phyloP scores from a whole-genome alignment of 371 early-diverging fungal species.

The Conidiobolus incongruus region DNA sequence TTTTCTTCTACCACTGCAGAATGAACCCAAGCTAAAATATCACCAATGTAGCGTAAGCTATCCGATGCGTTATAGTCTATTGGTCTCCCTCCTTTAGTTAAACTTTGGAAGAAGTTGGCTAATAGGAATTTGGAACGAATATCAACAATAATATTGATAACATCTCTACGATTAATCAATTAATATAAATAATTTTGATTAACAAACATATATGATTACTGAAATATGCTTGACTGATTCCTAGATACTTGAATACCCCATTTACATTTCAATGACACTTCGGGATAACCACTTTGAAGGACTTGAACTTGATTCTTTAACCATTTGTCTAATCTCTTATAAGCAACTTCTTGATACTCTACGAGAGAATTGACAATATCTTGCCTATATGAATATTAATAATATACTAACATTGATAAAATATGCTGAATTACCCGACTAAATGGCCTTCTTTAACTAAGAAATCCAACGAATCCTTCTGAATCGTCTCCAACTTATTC shows the following conservation, averaged over 20 bases:
- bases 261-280: too few relatives aligned
- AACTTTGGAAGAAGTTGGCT: conserved; percentile 48
- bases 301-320: too few relatives aligned
- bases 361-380: too few relatives aligned
- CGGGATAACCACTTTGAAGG: too few relatives aligned
- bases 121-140: conserved; percentile 12
- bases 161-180: not conserved
- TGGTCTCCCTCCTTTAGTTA: conserved; percentile 72
- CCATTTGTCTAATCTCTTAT: too few relatives aligned
- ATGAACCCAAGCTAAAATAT: conserved; percentile 91
- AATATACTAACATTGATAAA: not conserved
- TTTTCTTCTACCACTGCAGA: conserved; percentile 28
- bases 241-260: too few relatives aligned
- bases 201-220: not conserved
- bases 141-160: not conserved
- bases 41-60: conserved; percentile 72
- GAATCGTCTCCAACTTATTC: not conserved
- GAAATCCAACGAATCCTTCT: not conserved
- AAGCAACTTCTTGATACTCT: too few relatives aligned
- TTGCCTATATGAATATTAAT: too few relatives aligned
- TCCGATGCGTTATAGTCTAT: conserved; percentile 85
- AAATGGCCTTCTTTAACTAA: not conserved
- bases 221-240: too few relatives aligned
- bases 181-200: not conserved
- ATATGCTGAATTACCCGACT: not conserved